Evolutionary conservation across 148 eudicot species (phyloP).

Genomic region (Rhododendron mucronatum): DNA sequence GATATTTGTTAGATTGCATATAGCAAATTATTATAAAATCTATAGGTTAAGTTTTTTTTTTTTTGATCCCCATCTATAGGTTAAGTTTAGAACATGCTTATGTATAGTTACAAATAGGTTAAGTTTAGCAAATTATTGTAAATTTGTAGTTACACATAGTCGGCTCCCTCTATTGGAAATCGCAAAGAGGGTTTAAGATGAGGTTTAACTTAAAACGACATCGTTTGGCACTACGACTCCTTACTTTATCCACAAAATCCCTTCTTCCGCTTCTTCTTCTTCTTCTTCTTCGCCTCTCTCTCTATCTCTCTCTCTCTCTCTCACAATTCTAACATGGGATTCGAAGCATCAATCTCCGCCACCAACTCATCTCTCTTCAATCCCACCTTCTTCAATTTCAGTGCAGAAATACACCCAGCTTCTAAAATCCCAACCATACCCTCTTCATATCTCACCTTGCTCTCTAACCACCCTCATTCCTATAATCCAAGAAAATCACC

Average conservation of each 20-base stretch:
- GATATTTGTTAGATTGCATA: too few species aligned
- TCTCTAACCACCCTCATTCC: not conserved
- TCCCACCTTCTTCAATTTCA: constrained; percentile 16
- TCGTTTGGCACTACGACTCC: not conserved
- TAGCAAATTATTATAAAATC: too few species aligned
- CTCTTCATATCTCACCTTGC: constrained; percentile 10
- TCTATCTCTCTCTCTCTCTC: not conserved
- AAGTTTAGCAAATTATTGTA: too few species aligned
- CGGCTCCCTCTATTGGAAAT: not conserved
- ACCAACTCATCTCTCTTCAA: constrained; percentile 11
- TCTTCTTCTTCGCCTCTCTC: not conserved
- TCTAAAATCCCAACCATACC: constrained; percentile 18
- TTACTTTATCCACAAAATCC: not conserved
- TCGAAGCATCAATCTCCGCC: constrained; percentile 21
- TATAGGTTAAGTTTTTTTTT: too few species aligned
- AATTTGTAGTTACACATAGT: too few species aligned
- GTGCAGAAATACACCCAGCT: constrained; percentile 19
- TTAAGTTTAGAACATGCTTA: too few species aligned
- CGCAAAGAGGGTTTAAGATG: not conserved
- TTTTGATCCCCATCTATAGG: too few species aligned
- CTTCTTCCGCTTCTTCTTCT: not conserved
- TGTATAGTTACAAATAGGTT: too few species aligned
- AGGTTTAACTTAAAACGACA: constrained; percentile 1
- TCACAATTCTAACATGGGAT: constrained; percentile 2
- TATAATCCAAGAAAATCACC: constrained; percentile 8